Evolutionary conservation across 2,329 filamentous ascomycete genomes (phyloP), one percentile per base, ranked within the genome.

Genomic region (Allantophomopsis cytisporea): DNA sequence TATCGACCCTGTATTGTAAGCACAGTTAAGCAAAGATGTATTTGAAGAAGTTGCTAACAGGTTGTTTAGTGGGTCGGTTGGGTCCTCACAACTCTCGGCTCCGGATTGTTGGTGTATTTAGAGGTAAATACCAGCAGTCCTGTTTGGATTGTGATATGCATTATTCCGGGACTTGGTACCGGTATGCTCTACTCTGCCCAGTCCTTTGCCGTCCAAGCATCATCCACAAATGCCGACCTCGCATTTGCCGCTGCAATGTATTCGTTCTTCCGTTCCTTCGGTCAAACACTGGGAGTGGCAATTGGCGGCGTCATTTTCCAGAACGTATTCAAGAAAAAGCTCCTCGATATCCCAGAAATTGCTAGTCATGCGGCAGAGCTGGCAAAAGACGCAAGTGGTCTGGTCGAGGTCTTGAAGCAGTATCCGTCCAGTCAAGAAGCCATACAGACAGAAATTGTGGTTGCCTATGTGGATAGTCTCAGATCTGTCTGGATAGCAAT

Each of bases 271-370:
- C 69, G 76, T 12, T 68, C 71, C 2, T 67, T 83, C 17, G 80
- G 80, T 1, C 76, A 82, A 52, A 65, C 71, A 0, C 57, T 83
- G 8, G 79, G 79, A 17, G 73, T 83, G 2, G 76, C 79, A 2
- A 64, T 82, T 38, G 73, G 75, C 2, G 78, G 80, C 3, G 75
- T 79, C 23, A 68, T 81, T 39, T 83, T 84, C 59, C 77, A 84
- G 55, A 84, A 83, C 46, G 64, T 66, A 41, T 50, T 56, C 31
- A 50, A 48, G 32, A 34, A 45, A 17, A 54, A 55, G 37, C 38
- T 56, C 3, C 38, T 47, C 11, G 7, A 31, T 1, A 51, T 53
- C 35, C 46, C 48, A 4, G 31, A 43, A 1, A 42, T 55, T 1
- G 48, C 46, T 4, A 40, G 45, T 2, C 36, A 51, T n/a, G 54